Conservation (phyloP, 139 green algal genomes). For the Closterium sp. region DNA sequence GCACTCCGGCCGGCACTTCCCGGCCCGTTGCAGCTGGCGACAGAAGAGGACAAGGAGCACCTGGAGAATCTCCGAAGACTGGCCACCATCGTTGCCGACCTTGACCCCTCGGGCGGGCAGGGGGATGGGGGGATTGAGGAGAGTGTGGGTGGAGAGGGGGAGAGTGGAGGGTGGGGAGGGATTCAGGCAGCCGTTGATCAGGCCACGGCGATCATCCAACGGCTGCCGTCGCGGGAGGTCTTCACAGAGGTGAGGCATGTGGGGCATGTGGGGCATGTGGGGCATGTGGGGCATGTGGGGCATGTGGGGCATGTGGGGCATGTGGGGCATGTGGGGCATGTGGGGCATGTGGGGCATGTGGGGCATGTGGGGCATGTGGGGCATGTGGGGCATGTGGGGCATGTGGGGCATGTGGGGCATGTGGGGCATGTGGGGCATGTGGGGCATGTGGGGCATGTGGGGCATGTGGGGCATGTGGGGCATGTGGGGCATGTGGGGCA, state of each 20-base stretch:
- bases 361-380: no score
- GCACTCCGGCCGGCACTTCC: background rate
- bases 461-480: no score
- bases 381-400: no score
- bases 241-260: background rate
- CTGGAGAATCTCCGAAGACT: background rate
- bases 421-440: no score
- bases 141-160: background rate
- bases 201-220: background rate
- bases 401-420: background rate
- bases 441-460: no score
- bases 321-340: no score
- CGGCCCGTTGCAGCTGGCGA: background rate
- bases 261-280: no score
- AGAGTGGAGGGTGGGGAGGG: background rate
- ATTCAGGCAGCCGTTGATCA: background rate
- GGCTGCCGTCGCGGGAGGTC: background rate
- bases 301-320: no score
- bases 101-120: background rate
- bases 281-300: no score
- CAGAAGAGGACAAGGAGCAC: background rate
- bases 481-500: no score
- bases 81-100: background rate
- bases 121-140: background rate
- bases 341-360: background rate